Percentiles rank a stretch among this genome's conserved stretches.
Conservation (phyloP, 805 yeast genomes). For the Debaryomyces prosopidis region DNA sequence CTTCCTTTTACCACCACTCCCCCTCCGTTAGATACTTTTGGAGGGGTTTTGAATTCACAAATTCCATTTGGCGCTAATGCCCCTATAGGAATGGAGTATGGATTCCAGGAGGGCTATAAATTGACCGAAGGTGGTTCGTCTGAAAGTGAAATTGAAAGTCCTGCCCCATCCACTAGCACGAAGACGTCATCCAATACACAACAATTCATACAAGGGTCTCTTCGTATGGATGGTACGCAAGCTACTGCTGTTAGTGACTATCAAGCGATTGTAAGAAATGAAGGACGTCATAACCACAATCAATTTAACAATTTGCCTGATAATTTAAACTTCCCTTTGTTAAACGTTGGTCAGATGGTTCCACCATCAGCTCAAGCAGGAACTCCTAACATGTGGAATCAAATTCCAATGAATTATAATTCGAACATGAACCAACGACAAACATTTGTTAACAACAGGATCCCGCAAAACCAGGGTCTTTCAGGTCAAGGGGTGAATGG, state of each 20-base stretch:
- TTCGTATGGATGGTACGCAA: constrained; percentile 3
- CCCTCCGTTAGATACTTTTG: constrained; percentile 17
- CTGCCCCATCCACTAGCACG: constrained; percentile 6
- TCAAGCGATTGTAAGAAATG: background rate
- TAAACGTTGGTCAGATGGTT: constrained; percentile 3
- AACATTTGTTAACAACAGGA: constrained; percentile 1
- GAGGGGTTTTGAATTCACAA: constrained; percentile 20
- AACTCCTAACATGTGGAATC: constrained; percentile 18
- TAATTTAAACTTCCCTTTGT: constrained; percentile 3
- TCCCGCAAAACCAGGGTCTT: background rate
- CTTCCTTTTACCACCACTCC: constrained; percentile 27
- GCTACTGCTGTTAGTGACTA: constrained; percentile 3
- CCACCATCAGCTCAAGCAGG: background rate
- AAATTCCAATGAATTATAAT: constrained; percentile 4
- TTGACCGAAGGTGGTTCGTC: constrained; percentile 8
- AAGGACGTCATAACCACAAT: background rate
- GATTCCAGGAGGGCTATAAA: constrained; percentile 2
- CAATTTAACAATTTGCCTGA: constrained; percentile 3
- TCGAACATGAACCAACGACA: background rate
- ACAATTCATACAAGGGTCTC: background rate
- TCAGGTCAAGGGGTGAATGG: background rate
- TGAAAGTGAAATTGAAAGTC: constrained; percentile 13
- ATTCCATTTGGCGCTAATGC: constrained; percentile 3
- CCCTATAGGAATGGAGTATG: constrained; percentile 3
- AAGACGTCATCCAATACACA: constrained; percentile 4